These are phyloP conservation scores for Picea engelmannii DNA, from an alignment of 83 land plant species.

Conservation along the genomic window DNA sequence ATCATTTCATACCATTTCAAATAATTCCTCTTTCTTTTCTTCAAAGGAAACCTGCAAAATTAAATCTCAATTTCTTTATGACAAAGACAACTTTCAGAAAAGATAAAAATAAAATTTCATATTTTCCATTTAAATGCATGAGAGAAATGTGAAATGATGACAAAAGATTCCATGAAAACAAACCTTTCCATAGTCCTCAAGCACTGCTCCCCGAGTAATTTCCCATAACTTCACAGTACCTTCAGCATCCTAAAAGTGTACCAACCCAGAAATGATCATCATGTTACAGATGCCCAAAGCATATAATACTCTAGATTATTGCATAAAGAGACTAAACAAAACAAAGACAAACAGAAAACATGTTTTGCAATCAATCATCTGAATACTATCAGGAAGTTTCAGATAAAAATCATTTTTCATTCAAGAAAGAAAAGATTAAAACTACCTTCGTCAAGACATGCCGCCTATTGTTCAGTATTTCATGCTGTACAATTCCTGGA, in stretches of 20 bases:
- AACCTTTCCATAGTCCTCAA: constrained; percentile 89
- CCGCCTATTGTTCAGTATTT: constrained; percentile 86
- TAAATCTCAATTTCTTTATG: not conserved
- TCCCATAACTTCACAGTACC: constrained; percentile 96
- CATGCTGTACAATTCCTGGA: constrained; percentile 83
- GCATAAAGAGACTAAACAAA: not conserved
- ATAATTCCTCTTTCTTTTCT: constrained; percentile 89
- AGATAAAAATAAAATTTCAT: not conserved
- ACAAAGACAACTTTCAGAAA: not conserved
- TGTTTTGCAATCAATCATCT: constrained; percentile 4
- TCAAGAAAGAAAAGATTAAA: constrained; percentile 5
- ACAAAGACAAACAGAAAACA: not conserved
- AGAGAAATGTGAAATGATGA: not conserved
- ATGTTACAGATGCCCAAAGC: not conserved
- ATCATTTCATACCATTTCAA: constrained; percentile 78
- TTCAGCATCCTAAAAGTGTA: constrained; percentile 65
- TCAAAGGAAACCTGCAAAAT: constrained; percentile 72
- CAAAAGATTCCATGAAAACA: not conserved
- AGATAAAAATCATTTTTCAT: not conserved
- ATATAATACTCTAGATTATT: not conserved
- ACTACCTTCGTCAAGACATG: constrained; percentile 94
- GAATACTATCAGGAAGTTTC: not conserved
- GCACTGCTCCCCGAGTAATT: constrained; percentile 79
- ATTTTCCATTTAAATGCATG: not conserved
- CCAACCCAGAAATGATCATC: not conserved